Base-by-base conservation (phyloP, 2,329 filamentous ascomycete species). In the Paecilomyces dactylethromorphus region DNA sequence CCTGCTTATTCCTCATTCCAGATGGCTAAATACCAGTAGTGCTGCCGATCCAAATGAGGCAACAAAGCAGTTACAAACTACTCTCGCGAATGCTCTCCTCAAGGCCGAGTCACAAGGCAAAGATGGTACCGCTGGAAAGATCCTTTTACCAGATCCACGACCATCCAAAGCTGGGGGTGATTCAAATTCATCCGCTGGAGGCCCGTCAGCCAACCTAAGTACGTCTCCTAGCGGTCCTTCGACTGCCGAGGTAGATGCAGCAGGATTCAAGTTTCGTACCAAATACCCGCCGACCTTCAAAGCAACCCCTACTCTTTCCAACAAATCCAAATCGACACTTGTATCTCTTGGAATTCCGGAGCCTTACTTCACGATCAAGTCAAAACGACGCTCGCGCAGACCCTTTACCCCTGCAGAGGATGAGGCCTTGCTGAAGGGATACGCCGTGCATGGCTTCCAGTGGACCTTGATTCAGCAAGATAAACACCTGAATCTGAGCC, bases 401-500 rank as follows among this genome's bases (percentile, higher is more conserved):
- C 78, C 76, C 7, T 88, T 86, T 65, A 85, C 81, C 0, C 71
- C 76, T 0, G 72, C 76, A 21, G 85, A 87, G 70, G 85, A 88
- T 63, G 76, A 79, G 53, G 81, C 83, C 26, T 68, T 88, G 0
- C 71, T 86, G 1, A 79, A 78, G 64, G 85, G 85, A 3, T 86
- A 85, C 61, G 74, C 79, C 22, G 81, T 82, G 54, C 78, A 87
- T 62, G 84, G 84, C 2, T 81, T 84, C 55, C 76, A 81, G 50
- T 88, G 85, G 85, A 83, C 82, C 11, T 69, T 76, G 6, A 87
- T 88, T 56, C 78, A 80, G 60, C 78, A 83, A 58, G 84, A 87
- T 60, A 71, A 73, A 13, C 74, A 78, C 5, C 69, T 87, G 2
- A 77, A 79, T 12, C 77, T 87, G 52, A 66, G 69, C 10, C 75